These are phyloP conservation scores for Tanacetum coccineum DNA, from an alignment of 129 eudicot genomes.

Conservation along the genomic window DNA sequence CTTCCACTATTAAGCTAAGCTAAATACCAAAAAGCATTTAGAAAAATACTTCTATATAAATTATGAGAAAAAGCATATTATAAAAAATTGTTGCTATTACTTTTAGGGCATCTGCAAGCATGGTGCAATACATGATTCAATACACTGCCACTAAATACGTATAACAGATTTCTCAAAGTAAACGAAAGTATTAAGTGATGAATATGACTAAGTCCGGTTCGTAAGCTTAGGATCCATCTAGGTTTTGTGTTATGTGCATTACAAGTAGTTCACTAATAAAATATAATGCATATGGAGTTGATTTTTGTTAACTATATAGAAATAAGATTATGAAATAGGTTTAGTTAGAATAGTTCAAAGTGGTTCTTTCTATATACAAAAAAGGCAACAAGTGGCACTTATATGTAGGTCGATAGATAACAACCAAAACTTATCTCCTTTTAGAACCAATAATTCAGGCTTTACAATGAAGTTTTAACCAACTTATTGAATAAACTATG, in stretches of 20 bases:
- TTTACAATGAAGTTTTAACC: not conserved
- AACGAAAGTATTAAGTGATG: no score
- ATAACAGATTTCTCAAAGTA: no score
- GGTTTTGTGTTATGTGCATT: no score
- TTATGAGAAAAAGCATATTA: not conserved
- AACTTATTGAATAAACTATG: not conserved
- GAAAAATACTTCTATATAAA: not conserved
- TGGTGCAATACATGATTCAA: no score
- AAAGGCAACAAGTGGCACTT: conserved; percentile 22
- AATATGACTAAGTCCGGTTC: no score
- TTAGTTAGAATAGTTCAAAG: conserved; percentile 11
- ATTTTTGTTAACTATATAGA: no score
- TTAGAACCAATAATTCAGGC: conserved; percentile 20
- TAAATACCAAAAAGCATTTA: not conserved
- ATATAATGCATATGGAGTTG: no score
- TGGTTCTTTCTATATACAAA: not conserved
- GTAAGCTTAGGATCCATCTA: no score
- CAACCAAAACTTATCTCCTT: conserved; percentile 22
- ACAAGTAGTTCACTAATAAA: no score
- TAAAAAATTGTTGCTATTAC: not conserved
- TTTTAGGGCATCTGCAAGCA: no score
- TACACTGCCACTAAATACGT: no score
- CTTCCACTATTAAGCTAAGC: conserved; percentile 20
- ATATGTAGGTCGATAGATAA: conserved; percentile 10
- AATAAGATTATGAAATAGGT: no score